Evolutionary conservation across 1,284 basidiomycete species (phyloP), one percentile per base, ranked within the genome.

Genomic region (Pseudozyma pruni): DNA sequence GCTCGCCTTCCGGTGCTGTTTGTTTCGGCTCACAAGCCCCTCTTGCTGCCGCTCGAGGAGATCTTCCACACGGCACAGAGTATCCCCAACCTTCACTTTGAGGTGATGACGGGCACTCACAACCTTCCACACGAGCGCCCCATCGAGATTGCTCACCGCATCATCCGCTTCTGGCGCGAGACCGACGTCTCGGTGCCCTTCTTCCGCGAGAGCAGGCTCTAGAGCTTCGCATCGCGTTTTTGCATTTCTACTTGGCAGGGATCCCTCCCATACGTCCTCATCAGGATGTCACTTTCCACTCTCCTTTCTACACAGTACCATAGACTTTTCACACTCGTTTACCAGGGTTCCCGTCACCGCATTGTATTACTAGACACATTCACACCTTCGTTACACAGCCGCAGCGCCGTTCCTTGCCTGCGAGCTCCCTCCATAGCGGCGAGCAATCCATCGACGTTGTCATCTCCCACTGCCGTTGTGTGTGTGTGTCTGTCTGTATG

Each of bases 71-170:
- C 53, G 0, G 67, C 67, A 17, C 60, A 64, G n/a, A 42, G 56
- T 19, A 64, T 63, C 27, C 60, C 61, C 31, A 64, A 63, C 20
- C 57, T 64, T 22, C 60, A 64, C 44, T 70, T 70, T 31, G 67
- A 70, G 45, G 57, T 61, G 39, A 59, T 70, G 56, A 61, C 51
- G n/a, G 61, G 67, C 48, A 64, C 56, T 17, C 67, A 70, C 48
- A 70, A 60, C 37, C 57, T 70, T 20, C 67, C 67, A 13, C 60
- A 64, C 34, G 67, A 70, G 57, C 45, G 51, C 17, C 67, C 61
- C 29, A 52, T 56, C 41, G 53, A 59, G 56, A 64, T 70, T 52
- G 67, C 67, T 38, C 48, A 56, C 41, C 60, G 55, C 29, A 63
- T 69, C 51, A 22, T 59, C 25, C 59, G 59, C 50, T 69, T 69